Base-by-base conservation (phyloP, 2,329 filamentous ascomycete genomes). In the Stagonosporopsis cucurbitacearum region DNA sequence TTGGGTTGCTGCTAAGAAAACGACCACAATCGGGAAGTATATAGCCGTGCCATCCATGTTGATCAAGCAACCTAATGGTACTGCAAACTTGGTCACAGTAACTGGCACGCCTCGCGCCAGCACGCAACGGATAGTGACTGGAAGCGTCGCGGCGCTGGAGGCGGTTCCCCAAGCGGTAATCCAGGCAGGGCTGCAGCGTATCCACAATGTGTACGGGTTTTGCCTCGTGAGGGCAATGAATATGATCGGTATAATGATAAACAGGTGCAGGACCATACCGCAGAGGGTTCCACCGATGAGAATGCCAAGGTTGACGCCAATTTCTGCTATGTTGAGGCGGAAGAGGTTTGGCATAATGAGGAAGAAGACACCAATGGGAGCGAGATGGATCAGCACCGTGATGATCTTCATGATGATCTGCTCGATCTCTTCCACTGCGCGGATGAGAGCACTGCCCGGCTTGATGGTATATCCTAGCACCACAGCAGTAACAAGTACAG, bases 111-210 rank as follows among this genome's bases (percentile, higher is more conserved):
- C 76, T 4, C 75, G 74, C 13, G 70, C 77, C 8, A 74, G 63
- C 6, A 76, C 72, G 17, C 75, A 78, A 13, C 74, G 71, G 43
- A 84, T 75, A 2, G 81, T 82, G 13, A 84, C 77, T 0, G 82
- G 78, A 20, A 84, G 71, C 1, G 82, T 84, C 6, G 81, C 82
- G 12, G 82, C 82, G 2, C 79, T 82, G 1, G 80, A 82, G 1
- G 82, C 81, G 11, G 81, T 79, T 35, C 82, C 81, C 81, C 82
- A 84, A 0, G 81, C 82, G 1, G 81, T 83, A 46, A 83, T 74
- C 82, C 82, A 84, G 0, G 81, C 81, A 0, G 79, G 79, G 2
- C 80, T 80, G 56, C 76, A 78, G 55, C 76, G 79, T 55, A 81
- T 17, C 81, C 81, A 83, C 62, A 78, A 74, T 0, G 72, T 50